Base-by-base conservation (phyloP, 2,329 filamentous ascomycete species). In the Venturia aucupariae region DNA sequence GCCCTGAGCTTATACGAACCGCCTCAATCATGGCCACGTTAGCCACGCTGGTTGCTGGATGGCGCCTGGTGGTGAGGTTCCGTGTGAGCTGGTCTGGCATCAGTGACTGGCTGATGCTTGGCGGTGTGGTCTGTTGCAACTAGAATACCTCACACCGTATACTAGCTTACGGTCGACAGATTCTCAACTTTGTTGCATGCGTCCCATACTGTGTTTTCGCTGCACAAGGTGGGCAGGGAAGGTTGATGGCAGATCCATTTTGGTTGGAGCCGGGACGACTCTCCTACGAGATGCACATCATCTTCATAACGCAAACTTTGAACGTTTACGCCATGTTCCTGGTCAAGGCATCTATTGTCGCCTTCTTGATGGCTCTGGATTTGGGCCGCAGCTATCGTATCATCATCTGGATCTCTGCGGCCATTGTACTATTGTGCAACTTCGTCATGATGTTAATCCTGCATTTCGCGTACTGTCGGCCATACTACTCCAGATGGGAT, bases 21-120 rank as follows among this genome's bases (percentile, higher is more conserved):
- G 44, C 44, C 44, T 48, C 44, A 48, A n/a, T 48, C 5, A 48
- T 48, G 44, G n/a, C 44, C 22, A 24, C 44, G n/a, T n/a, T 48
- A n/a, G 44, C 44, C 44, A 46, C 44, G 2, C 19, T 46, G n/a
- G 44, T 48, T 22, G 44, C 44, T 48, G 44, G 44, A 24, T 48
- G 44, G 44, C 44, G 44, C 5, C 44, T 48, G n/a, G n/a, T 22
- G 4, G 44, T 48, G 44, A 24, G 44, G 24, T 48, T 48, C 6
- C n/a, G 44, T 7, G n/a, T 48, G 44, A 48, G n/a, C n/a, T 48
- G 44, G 44, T 11, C 44, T 6, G 22, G 44, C 7, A 8, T 24
- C n/a, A 48, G 44, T 48, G 44, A 48, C 10, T 48, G 44, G 44
- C n/a, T 48, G 44, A 48, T 48, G 44, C 44, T 48, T 48, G 44